Percentiles rank a stretch among this genome's conserved stretches.
Conservation (phyloP, 108 stramenopile genomes). For the Aurantiochytrium sp. region DNA sequence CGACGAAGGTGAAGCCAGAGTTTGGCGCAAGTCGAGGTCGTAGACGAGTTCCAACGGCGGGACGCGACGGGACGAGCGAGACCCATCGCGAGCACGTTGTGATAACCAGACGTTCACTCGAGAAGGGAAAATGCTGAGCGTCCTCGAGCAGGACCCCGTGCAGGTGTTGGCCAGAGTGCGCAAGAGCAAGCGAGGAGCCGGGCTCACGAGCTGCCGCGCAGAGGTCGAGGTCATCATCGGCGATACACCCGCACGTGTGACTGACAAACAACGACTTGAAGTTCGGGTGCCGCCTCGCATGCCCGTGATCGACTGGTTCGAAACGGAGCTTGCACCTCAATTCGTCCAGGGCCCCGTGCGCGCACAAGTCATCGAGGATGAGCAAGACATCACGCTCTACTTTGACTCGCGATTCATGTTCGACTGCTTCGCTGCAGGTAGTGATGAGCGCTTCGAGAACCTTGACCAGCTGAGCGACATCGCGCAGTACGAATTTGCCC, state of each 20-base stretch:
- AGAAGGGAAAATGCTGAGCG: not conserved
- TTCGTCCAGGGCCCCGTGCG: not conserved
- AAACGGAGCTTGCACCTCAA: not conserved
- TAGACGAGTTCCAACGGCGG: too few relatives aligned
- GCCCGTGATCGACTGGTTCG: not conserved
- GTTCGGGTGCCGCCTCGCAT: not conserved
- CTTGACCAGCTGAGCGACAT: not conserved
- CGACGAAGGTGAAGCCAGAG: too few relatives aligned
- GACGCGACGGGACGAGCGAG: too few relatives aligned
- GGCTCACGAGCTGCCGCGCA: not conserved
- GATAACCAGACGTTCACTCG: too few relatives aligned
- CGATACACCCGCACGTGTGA: not conserved
- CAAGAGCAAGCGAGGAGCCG: not conserved
- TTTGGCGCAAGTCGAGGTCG: too few relatives aligned
- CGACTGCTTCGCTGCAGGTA: not conserved
- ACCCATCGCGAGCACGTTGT: too few relatives aligned
- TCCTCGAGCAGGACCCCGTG: not conserved
- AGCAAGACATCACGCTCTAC: not conserved
- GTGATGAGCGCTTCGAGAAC: not conserved
- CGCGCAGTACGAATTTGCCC: not conserved
- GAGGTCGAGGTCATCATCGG: not conserved
- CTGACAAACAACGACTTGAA: not conserved
- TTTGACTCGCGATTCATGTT: constrained; percentile 1
- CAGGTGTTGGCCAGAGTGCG: not conserved
- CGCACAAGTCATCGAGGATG: not conserved